Base-by-base conservation (phyloP, 352 stramenopile species). In the Pythium plurisporium region DNA sequence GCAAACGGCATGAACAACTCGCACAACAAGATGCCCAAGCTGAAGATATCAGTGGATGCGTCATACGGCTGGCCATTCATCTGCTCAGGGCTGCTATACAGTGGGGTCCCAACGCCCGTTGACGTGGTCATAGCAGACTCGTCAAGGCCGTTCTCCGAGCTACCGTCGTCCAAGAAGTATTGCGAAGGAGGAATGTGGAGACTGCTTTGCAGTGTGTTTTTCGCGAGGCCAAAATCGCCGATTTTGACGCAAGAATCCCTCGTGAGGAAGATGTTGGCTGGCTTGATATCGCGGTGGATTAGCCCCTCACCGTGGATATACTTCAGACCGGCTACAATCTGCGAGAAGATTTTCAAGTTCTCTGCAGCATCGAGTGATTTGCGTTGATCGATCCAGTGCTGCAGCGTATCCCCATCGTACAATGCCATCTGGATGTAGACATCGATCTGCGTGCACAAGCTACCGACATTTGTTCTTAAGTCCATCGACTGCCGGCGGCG, bases 391-490 rank as follows among this genome's bases (percentile, higher is more conserved):
- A 93, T 74, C 81, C 81, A 93, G 30, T 89, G 70, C 43, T 82
- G 76, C 25, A 93, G 71, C 6, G 95, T 97, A 27, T 94, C 94
- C 36, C 84, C 73, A 42, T 96, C 74, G 57, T 97, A 98, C 29
- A 96, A 89, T 38, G 97, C 89, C 94, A 98, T 98, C 66, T 98
- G 87, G 44, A 96, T 96, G 66, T 93, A 94, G 43, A 96, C 76
- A 27, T 93, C 79, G 45, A 93, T 91, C 52, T 90, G 78, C 4
- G 79, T 87, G 55, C 73, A 83, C 43, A 91, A 59, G 1, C 65
- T 48, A 23, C 64, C 66, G 23, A 42, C 55, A 11, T 31, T 60
- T 22, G 38, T 43, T 6, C 43, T 41, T 5, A 62, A 57, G 56
- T 74, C 61, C 15, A 67, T 53, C 2, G 64, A 74, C 54, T 55